phyloP scores from a whole-genome alignment of 495 filamentous ascomycete genomes.

The Alectoria sarmentosa region DNA sequence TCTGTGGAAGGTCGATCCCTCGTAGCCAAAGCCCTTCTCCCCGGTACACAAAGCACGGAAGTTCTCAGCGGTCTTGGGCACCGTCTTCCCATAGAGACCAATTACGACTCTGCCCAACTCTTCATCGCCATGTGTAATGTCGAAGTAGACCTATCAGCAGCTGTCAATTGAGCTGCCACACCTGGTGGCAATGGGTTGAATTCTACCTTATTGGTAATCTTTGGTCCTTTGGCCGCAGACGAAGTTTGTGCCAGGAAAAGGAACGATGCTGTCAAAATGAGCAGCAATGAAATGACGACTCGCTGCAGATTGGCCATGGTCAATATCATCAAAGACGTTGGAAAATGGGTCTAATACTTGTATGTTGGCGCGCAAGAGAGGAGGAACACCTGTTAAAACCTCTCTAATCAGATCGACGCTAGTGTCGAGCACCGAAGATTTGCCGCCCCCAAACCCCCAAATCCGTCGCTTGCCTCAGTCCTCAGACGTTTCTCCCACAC shows the following conservation, averaged over 20 bases:
- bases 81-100: slow-evolving; percentile 95
- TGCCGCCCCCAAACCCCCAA: not conserved
- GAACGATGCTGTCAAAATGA: slow-evolving; percentile 66
- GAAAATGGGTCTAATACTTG: slow-evolving; percentile 6
- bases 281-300: slow-evolving; percentile 55
- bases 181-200: not conserved
- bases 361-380: slow-evolving; percentile 11
- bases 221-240: slow-evolving; percentile 79
- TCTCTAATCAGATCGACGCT: not conserved
- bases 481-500: too few species aligned
- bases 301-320: slow-evolving; percentile 46
- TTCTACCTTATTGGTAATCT: slow-evolving; percentile 88
- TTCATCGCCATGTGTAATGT: slow-evolving; percentile 87
- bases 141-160: slow-evolving; percentile 69
- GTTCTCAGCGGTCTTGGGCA: slow-evolving; percentile 96
- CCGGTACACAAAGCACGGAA: slow-evolving; percentile 95
- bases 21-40: slow-evolving; percentile 94
- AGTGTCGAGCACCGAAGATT: not conserved
- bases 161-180: slow-evolving; percentile 23
- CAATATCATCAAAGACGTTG: slow-evolving; percentile 20
- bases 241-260: slow-evolving; percentile 64
- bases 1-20: slow-evolving; percentile 94
- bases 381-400: slow-evolving; percentile 1
- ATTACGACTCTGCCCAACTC: slow-evolving; percentile 79
- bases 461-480: too few species aligned